A percentile compares a stretch with the other conserved stretches of the same genome.
Evolutionary conservation across 192 early-diverging fungal genomes (phyloP).

Genomic region (Coemansia sp.): DNA sequence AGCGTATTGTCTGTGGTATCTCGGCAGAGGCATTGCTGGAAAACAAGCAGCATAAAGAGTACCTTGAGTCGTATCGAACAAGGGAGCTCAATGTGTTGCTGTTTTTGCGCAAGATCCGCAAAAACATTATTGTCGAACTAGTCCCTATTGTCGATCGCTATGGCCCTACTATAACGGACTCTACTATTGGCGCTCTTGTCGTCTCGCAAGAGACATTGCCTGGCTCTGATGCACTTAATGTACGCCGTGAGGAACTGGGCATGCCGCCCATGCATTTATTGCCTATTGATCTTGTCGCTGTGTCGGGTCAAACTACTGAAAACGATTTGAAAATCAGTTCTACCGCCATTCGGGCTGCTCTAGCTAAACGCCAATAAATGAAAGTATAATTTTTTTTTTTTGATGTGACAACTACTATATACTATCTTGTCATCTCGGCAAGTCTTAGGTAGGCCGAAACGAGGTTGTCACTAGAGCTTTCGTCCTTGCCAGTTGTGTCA

Average conservation of each 20-base stretch:
- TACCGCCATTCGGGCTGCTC: conserved; percentile 65
- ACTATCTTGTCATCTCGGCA: conserved; percentile 5
- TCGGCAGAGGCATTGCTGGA: conserved; percentile 67
- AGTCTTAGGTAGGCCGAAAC: conserved; percentile 35
- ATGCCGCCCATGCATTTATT: conserved; percentile 64
- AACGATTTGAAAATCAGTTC: conserved; percentile 75
- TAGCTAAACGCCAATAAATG: conserved; percentile 35
- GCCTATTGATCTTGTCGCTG: conserved; percentile 69
- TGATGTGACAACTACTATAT: background rate
- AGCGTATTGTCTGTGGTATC: conserved; percentile 73
- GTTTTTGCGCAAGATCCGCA: conserved; percentile 64
- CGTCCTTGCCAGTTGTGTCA: background rate
- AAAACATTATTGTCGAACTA: conserved; percentile 53
- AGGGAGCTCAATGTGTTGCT: conserved; percentile 62
- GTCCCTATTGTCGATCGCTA: conserved; percentile 80
- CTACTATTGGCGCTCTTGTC: conserved; percentile 76
- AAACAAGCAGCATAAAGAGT: conserved; percentile 71
- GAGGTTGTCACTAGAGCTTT: conserved; percentile 11
- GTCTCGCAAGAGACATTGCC: conserved; percentile 79
- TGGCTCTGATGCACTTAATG: conserved; percentile 81
- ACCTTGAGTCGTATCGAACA: conserved; percentile 66
- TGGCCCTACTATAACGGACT: conserved; percentile 82
- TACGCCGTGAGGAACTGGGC: conserved; percentile 61
- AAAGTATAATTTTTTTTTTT: background rate
- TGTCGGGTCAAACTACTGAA: conserved; percentile 49